Conservation (phyloP, 148 eudicot species). For the Cornus kousa region DNA sequence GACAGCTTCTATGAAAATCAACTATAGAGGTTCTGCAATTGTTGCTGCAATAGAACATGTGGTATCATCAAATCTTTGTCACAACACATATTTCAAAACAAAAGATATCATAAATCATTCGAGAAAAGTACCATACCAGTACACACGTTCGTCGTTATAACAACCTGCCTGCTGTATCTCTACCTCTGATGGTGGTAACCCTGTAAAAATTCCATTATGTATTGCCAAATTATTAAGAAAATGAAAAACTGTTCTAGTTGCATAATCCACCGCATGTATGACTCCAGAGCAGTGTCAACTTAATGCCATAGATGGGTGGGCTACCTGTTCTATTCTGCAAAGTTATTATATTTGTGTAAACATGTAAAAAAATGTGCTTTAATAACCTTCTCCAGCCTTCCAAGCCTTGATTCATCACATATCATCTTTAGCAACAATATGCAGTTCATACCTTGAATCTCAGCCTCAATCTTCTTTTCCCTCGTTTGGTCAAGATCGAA, state of each 20-base stretch:
- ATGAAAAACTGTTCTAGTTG: neutral
- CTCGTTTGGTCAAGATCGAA: too few relatives aligned
- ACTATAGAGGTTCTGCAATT: slow-evolving; percentile 38
- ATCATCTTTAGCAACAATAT: too few relatives aligned
- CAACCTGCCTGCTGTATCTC: slow-evolving; percentile 13
- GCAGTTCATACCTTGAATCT: too few relatives aligned
- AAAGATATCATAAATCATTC: neutral
- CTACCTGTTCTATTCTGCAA: too few relatives aligned
- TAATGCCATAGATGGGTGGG: too few relatives aligned
- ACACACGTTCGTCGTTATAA: slow-evolving; percentile 20
- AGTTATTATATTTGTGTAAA: too few relatives aligned
- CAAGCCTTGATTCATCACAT: too few relatives aligned
- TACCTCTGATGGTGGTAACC: slow-evolving; percentile 17
- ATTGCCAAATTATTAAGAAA: neutral
- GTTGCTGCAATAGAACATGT: slow-evolving; percentile 27
- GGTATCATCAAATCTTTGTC: neutral
- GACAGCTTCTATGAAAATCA: slow-evolving; percentile 45
- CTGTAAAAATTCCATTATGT: slow-evolving; percentile 16
- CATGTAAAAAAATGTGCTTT: too few relatives aligned
- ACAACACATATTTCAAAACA: neutral
- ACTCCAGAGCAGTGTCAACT: too few relatives aligned
- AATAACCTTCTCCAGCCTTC: too few relatives aligned
- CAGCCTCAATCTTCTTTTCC: too few relatives aligned
- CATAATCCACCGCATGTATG: neutral
- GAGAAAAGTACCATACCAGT: slow-evolving; percentile 26